Evolutionary conservation across 208 protist species (phyloP), one percentile per base, ranked within the genome.

Genomic region (Willaertia magna): DNA sequence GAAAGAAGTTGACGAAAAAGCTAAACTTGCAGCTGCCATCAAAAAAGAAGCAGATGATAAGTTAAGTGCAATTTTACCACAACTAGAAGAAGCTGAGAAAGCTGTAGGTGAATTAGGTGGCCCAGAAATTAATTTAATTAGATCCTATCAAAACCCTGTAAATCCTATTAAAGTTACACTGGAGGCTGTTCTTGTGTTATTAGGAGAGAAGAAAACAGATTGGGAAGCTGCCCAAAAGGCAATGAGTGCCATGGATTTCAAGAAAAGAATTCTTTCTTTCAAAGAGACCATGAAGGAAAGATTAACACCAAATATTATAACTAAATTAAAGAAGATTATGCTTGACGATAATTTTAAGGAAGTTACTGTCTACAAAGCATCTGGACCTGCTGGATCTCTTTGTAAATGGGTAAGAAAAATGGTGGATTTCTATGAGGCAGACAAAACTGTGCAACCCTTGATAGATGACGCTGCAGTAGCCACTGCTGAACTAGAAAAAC

Each of bases 361-460:
- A 30, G 84, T 61, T 46, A 6, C 48, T 43, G 76, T 89, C 52
- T 52, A 47, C 22, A 85, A 88, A 75, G 74, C 83, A 4, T 91
- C 87, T 34, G 51, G 42, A 40, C 85, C 88, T 0, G 87, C 89
- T 22, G 84, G 51, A 0, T 51, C 43, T 20, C n/a, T 81, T 6
- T 98, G 96, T 85, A 92, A 93, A 84, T 99, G 97, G 97, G 93
- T 96, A 87, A 91, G 93, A 85, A 97, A 97, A n/a, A 94, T 99
- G 84, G 93, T 97, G 88, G 92, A 95, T 88, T 97, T 96, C 90
- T 95, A 94, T 84, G 93, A 97, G 85, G 95, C 97, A 42, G 94
- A 97, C n/a, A 97, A 97, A 91, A 90, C 95, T 86, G 95, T 97
- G 14, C 96, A 95, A 47, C 97, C 97, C 43, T 97, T 98, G 90